Evolutionary conservation across 345 rosid genomes (phyloP).

Genomic region (Clausena lansium): DNA sequence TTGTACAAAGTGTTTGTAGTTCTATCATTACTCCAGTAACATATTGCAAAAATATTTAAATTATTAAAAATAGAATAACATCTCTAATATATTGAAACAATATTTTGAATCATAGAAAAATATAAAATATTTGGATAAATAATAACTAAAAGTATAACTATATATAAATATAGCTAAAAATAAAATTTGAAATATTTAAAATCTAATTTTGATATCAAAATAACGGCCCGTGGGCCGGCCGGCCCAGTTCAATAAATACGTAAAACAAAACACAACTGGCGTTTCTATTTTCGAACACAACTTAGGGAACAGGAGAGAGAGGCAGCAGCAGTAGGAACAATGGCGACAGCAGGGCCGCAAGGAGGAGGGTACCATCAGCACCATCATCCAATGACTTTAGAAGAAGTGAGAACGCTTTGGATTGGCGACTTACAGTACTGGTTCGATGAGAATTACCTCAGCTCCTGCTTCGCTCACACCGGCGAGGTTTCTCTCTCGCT

Average conservation of each 20-base stretch:
- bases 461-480: slow-evolving; percentile 87
- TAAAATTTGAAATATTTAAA: too few relatives aligned
- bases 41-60: too few relatives aligned
- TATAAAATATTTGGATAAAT: too few relatives aligned
- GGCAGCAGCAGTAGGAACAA: background rate
- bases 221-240: background rate
- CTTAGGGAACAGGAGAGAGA: background rate
- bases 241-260: background rate
- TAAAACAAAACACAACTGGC: background rate
- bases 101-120: too few relatives aligned
- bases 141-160: too few relatives aligned
- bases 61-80: too few relatives aligned
- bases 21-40: too few relatives aligned
- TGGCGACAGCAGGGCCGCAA: slow-evolving; percentile 34
- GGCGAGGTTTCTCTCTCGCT: slow-evolving; percentile 63
- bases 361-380: slow-evolving; percentile 32
- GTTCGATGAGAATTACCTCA: slow-evolving; percentile 86
- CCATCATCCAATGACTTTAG: slow-evolving; percentile 83
- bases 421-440: slow-evolving; percentile 96
- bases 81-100: too few relatives aligned
- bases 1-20: too few relatives aligned
- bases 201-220: too few relatives aligned
- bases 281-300: background rate
- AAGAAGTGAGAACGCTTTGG: slow-evolving; percentile 96
- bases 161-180: too few relatives aligned